phyloP scores from a whole-genome alignment of 768 basidiomycete species.

The Russula ochroleuca region DNA sequence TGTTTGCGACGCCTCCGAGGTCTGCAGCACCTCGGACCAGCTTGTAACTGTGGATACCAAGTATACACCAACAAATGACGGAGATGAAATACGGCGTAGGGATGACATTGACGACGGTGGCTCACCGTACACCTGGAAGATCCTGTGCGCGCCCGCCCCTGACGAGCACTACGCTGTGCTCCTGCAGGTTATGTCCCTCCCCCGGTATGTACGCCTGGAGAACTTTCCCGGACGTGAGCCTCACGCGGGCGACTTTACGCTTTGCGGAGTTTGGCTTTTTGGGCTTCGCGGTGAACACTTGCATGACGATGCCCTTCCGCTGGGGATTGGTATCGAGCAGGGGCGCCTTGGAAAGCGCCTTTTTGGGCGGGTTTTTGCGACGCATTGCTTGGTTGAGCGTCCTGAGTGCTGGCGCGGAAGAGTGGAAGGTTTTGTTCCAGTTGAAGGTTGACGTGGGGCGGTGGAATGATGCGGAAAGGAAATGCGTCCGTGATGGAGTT shows the following conservation, averaged over 20 bases:
- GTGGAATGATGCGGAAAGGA: constrained; percentile 19
- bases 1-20: constrained; percentile 83
- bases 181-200: constrained; percentile 97
- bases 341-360: constrained; percentile 61
- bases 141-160: constrained; percentile 95
- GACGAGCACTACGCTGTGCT: constrained; percentile 94
- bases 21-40: constrained; percentile 90
- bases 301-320: constrained; percentile 86
- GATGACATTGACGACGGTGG: no score
- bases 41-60: constrained; percentile 66
- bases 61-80: neutral
- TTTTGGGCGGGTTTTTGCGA: constrained; percentile 53
- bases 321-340: constrained; percentile 77
- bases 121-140: constrained; percentile 93
- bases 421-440: constrained; percentile 59
- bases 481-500: constrained; percentile 7
- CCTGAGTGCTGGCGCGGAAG: constrained; percentile 50
- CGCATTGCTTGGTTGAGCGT: constrained; percentile 89
- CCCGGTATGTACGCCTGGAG: constrained; percentile 94
- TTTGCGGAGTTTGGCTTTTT: constrained; percentile 99
- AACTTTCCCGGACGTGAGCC: constrained; percentile 82
- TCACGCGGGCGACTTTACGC: constrained; percentile 93
- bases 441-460: constrained; percentile 35
- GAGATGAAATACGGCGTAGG: neutral
- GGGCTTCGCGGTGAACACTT: constrained; percentile 75